phyloP scores from a whole-genome alignment of 108 stramenopile species.

The Cyclotella atomus region DNA sequence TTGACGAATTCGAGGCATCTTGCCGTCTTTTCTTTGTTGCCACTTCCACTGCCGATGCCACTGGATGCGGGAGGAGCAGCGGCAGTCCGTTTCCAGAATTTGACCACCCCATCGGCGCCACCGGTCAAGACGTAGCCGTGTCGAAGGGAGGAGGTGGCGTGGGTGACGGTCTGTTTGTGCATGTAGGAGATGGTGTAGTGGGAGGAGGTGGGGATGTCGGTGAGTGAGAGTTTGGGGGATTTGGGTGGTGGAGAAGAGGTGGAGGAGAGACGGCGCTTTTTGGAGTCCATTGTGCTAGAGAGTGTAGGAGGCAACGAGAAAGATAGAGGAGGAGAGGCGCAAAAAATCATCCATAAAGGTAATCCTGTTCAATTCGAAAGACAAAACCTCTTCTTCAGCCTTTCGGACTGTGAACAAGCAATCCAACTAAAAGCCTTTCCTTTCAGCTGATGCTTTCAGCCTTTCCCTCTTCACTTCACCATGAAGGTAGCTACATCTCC shows the following conservation, averaged over 20 bases:
- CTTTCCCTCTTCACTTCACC: too few species aligned
- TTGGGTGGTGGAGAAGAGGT: not conserved
- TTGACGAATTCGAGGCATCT: constrained; percentile 97
- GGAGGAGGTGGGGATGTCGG: constrained; percentile 62
- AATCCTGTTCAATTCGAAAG: too few species aligned
- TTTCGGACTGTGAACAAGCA: too few species aligned
- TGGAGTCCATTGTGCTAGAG: constrained; percentile 7
- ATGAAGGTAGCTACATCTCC: too few species aligned
- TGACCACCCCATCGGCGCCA: constrained; percentile 92
- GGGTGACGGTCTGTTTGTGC: constrained; percentile 91
- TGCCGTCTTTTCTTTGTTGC: constrained; percentile 13
- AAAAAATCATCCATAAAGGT: too few species aligned
- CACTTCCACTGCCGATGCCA: not conserved
- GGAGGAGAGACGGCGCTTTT: constrained; percentile 14
- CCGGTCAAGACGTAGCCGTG: constrained; percentile 94
- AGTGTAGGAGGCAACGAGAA: too few species aligned
- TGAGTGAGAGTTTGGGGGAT: not conserved
- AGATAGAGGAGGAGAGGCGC: too few species aligned
- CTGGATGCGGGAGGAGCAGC: not conserved
- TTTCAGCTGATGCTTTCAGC: too few species aligned
- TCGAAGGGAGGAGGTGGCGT: constrained; percentile 61
- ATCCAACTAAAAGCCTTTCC: too few species aligned
- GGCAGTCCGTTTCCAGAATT: constrained; percentile 97
- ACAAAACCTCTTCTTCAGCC: too few species aligned
- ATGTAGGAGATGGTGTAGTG: constrained; percentile 91